Base-by-base conservation (phyloP, 306 rosid species). In the Lithocarpus polystachyus region DNA sequence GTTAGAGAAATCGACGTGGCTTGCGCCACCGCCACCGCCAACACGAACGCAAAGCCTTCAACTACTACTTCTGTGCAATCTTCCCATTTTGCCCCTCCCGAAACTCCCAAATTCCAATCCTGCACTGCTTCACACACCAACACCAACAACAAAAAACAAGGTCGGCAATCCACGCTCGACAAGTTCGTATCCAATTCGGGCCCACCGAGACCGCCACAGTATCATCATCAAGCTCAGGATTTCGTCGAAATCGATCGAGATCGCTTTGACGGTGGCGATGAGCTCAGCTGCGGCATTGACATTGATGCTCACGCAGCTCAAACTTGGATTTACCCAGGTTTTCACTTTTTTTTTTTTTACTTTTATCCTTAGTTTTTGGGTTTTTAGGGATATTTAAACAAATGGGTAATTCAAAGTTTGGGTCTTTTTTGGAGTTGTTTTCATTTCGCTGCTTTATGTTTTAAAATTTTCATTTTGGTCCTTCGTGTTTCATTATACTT, bases 321-420 rank as follows among this genome's bases (percentile, higher is more conserved):
- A 80, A 94, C 93, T 75, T 94, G 98, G 98, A 86, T 88, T 64
- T 94, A 94, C 87, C 98, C 97, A 82, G 96, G 97, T 90, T 75
- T 1, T 15, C 11, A 3, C 4, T 65, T 31, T 19, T 4, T 64
- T 28, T 6, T 40, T 1, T 51, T 31, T 33, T 20, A 29, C 29
- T 59, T 81, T 59, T 26, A 17, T 2, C 57, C 61, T 69, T 11
- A 24, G 15, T 61, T 57, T 57, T 55, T 45, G 64, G 8, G 23
- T 22, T 60, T 22, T 26, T 28, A 19, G 37, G 37, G 35, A 28
- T 28, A 28, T 29, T 62, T 5, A 5, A 62, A 9, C n/a, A 29
- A 62, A 28, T 29, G 69, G 37, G 43, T 64, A 17, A 15, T 24
- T 64, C 20, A 14, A 29, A 64, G 9, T 64, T 29, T 18, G 5